phyloP scores from a whole-genome alignment of 1,284 basidiomycete species.

The Cutaneotrichosporon arboriforme region DNA sequence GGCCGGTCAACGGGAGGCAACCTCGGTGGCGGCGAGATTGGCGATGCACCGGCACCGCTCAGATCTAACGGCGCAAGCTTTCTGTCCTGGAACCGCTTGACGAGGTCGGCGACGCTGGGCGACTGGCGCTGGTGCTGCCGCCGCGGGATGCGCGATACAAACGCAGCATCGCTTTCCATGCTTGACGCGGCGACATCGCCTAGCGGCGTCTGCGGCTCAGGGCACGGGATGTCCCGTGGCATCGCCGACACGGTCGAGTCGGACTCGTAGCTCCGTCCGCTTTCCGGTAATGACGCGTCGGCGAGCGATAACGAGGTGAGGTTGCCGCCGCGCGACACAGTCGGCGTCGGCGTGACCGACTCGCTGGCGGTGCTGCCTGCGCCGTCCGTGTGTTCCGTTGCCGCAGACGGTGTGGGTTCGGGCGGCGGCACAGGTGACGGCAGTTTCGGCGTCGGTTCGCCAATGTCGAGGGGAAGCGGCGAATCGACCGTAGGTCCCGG shows the following conservation, averaged over 20 bases:
- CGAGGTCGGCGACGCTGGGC: conserved; percentile 73
- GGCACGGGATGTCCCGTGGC: conserved; percentile 17
- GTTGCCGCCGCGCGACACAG: conserved; percentile 6
- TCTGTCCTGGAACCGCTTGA: conserved; percentile 61
- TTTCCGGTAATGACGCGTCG: conserved; percentile 43
- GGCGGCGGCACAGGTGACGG: not conserved
- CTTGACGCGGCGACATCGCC: conserved; percentile 26
- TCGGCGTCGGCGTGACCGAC: conserved; percentile 11
- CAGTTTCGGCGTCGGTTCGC: too few species aligned
- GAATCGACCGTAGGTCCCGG: conserved; percentile 3
- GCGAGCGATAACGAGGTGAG: conserved; percentile 7
- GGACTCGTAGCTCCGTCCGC: conserved; percentile 59
- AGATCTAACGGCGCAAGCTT: conserved; percentile 1
- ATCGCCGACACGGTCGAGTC: conserved; percentile 84
- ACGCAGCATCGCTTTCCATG: conserved; percentile 43
- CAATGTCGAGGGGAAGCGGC: not conserved
- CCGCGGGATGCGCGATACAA: conserved; percentile 65
- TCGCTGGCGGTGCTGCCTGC: not conserved
- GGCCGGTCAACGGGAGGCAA: too few species aligned
- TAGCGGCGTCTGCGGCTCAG: not conserved
- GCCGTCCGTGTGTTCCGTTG: not conserved
- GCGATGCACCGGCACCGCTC: not conserved
- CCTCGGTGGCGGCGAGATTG: too few species aligned
- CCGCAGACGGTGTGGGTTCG: not conserved
- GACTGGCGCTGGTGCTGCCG: conserved; percentile 39